Percentiles rank a stretch among this genome's conserved stretches.
Evolutionary conservation across 805 yeast genomes (phyloP).

Genomic region (Candida pseudofarinosa): DNA sequence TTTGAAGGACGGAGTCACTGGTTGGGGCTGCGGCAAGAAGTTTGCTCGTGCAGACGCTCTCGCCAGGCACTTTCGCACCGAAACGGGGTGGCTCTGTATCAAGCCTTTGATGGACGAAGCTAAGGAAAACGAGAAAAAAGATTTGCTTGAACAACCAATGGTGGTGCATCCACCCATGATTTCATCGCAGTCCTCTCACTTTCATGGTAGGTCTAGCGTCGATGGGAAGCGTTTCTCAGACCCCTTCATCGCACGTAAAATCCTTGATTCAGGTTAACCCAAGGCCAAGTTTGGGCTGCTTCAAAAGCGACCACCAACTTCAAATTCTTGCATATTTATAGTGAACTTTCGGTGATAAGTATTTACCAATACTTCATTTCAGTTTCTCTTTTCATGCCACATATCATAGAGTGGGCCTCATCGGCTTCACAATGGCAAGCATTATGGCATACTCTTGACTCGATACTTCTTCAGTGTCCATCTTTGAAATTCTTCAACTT

Average conservation of each 20-base stretch:
- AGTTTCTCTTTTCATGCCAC: too few relatives aligned
- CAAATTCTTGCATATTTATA: too few relatives aligned
- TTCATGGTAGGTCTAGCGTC: neutral
- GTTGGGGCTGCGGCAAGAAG: constrained; percentile 73
- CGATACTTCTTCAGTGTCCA: too few relatives aligned
- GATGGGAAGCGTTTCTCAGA: neutral
- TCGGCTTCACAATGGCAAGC: too few relatives aligned
- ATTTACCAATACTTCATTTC: too few relatives aligned
- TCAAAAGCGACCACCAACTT: neutral
- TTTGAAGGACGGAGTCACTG: constrained; percentile 51
- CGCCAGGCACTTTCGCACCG: constrained; percentile 72
- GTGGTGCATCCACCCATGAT: neutral
- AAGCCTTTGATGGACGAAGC: constrained; percentile 62
- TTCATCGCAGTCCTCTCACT: neutral
- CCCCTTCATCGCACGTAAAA: neutral
- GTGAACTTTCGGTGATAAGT: too few relatives aligned
- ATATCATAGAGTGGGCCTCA: too few relatives aligned
- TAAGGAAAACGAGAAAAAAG: constrained; percentile 18
- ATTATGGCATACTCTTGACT: too few relatives aligned
- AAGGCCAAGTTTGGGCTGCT: neutral
- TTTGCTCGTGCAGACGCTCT: constrained; percentile 79
- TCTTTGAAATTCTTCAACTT: too few relatives aligned
- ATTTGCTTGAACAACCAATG: neutral
- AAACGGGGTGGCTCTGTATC: constrained; percentile 68
- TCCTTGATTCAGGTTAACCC: neutral